Base-by-base conservation (phyloP, 1,139 yeast genomes). In the Blastobotrys proliferans region DNA sequence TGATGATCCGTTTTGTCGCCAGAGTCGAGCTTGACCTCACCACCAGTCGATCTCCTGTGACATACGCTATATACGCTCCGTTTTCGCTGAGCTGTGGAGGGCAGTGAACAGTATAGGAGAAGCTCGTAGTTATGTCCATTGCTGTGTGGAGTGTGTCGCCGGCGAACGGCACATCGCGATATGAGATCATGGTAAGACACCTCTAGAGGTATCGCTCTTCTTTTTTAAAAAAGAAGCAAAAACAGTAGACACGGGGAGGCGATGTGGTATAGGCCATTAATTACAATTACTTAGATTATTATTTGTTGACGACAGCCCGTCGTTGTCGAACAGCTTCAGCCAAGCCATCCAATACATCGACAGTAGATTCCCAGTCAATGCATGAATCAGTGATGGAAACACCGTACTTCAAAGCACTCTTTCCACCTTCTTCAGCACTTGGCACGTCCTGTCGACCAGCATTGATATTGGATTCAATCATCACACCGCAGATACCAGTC, bases 341-440 rank as follows among this genome's bases (percentile, higher is more conserved):
- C 57, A 92, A 76, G 31, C 70, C 69, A 47, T 75, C 74, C 58
- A 92, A 74, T 41, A 86, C 92, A 13, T 68, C 72, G 50, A 76
- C 88, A 29, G 97, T 92, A 48, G 79, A 74, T 36, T 83, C 90
- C 85, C 95, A 86, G 54, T 85, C 77, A 52, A 92, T 88, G 73
- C 98, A 92, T 29, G 96, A 96, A 67, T 92, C 97, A 28, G 98
- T 92, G 59, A 92, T 90, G 39, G 95, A 85, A 55, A 92, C 85
- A 46, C 97, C 97, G 68, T 92, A 90, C 57, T 81, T 77, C 65
- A 90, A 74, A 40, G 72, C 75, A 50, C 75, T 77, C 62, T 83
- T 83, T 40, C 94, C 94, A 49, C 82, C 86, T 50, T 79, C 67
- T 30, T 69, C 71, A 8, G 67, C 74, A 38, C 85, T 79, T 36